Conservation (phyloP, 345 rosid genomes). For the Alliaria petiolata region DNA sequence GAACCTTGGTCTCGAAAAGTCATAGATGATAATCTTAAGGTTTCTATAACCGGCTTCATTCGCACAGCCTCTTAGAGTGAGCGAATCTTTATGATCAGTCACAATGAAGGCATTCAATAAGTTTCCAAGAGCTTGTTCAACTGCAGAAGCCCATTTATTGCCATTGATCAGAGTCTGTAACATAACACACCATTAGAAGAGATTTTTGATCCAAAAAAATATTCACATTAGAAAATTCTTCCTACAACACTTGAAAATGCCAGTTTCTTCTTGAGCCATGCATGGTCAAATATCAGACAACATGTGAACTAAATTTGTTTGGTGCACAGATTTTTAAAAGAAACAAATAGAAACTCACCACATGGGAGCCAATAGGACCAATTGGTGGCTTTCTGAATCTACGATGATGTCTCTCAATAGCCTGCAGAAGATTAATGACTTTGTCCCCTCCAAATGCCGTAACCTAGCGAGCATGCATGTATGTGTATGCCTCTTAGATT, state of each 20-base stretch:
- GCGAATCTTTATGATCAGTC: conserved; percentile 73
- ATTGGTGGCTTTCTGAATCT: conserved; percentile 72
- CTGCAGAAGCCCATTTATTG: conserved; percentile 82
- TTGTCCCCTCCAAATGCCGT: conserved; percentile 94
- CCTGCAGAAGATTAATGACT: conserved; percentile 68
- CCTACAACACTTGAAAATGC: neutral
- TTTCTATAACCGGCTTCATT: conserved; percentile 57
- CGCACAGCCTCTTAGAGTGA: conserved; percentile 66
- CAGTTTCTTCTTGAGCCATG: conserved; percentile 3
- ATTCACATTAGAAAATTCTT: neutral
- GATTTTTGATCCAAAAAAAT: neutral
- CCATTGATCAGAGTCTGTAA: conserved; percentile 69
- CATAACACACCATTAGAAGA: conserved; percentile 11
- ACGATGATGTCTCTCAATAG: conserved; percentile 62
- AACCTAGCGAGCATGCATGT: conserved; percentile 47
- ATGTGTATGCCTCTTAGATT: conserved; percentile 4
- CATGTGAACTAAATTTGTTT: neutral
- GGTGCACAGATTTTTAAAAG: neutral
- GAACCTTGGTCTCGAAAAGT: conserved; percentile 86
- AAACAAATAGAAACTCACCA: conserved; percentile 52
- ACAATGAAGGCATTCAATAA: conserved; percentile 92
- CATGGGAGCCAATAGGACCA: conserved; percentile 95
- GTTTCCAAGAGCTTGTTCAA: conserved; percentile 85
- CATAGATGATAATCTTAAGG: conserved; percentile 76
- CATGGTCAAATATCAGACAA: neutral